Conservation (phyloP, 140 eudicot genomes). For the Ambrosia hybrid region DNA sequence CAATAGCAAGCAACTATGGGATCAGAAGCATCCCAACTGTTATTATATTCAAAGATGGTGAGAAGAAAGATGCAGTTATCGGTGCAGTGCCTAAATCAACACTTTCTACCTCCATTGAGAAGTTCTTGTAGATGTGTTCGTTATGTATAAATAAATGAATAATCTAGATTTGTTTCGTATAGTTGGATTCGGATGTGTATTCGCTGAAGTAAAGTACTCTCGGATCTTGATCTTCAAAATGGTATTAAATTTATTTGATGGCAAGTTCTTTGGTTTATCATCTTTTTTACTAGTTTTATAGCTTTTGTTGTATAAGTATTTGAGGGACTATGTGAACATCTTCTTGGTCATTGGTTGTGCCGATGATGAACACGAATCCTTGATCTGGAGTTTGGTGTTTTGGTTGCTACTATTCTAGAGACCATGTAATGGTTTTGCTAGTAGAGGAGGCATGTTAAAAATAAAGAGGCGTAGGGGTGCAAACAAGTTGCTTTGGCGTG, state of each 20-base stretch:
- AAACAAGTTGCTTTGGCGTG: neutral
- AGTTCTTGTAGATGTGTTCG: slow-evolving; percentile 55
- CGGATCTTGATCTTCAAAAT: slow-evolving; percentile 10
- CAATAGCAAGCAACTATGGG: slow-evolving; percentile 78
- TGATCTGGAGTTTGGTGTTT: neutral
- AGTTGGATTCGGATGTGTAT: slow-evolving; percentile 39
- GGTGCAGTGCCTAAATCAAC: slow-evolving; percentile 93
- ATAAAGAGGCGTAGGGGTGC: neutral
- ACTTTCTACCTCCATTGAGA: slow-evolving; percentile 62
- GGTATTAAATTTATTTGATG: neutral
- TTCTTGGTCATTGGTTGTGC: neutral
- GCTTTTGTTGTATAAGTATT: neutral
- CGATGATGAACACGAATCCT: neutral
- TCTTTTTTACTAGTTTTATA: neutral
- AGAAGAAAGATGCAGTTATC: slow-evolving; percentile 90
- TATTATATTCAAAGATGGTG: slow-evolving; percentile 83
- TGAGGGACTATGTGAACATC: neutral
- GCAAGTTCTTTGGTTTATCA: neutral
- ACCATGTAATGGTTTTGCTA: neutral
- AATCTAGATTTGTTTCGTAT: slow-evolving; percentile 39
- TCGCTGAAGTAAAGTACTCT: neutral
- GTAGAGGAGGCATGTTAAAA: neutral
- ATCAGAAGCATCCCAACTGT: slow-evolving; percentile 96
- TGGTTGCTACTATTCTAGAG: neutral
- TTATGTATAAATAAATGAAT: neutral